These are phyloP conservation scores for Actinomucor elegans DNA, from an alignment of 371 early-diverging fungal genomes.

Conservation along the genomic window DNA sequence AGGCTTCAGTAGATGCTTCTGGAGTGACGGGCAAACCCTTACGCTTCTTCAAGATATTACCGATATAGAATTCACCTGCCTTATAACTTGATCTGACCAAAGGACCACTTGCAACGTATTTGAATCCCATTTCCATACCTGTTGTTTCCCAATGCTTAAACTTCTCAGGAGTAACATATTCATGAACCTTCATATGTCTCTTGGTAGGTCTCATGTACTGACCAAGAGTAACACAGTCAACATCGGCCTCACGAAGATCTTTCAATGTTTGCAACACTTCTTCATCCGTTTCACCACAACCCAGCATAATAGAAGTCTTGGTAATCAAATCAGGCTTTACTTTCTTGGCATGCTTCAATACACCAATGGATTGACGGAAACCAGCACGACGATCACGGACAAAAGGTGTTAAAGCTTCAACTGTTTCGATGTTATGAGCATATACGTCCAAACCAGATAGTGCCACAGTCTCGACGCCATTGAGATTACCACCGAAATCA, in stretches of 20 bases:
- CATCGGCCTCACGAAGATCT: constrained; percentile 80
- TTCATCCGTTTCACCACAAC: constrained; percentile 94
- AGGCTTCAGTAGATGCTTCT: background rate
- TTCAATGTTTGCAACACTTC: constrained; percentile 89
- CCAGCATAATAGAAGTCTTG: constrained; percentile 97
- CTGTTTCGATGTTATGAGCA: constrained; percentile 98
- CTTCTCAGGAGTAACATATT: constrained; percentile 92
- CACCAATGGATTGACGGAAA: constrained; percentile 90
- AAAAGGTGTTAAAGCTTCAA: constrained; percentile 85
- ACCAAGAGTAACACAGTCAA: constrained; percentile 97
- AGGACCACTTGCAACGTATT: constrained; percentile 95
- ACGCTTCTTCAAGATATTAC: constrained; percentile 75
- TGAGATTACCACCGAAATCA: constrained; percentile 87
- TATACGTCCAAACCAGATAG: constrained; percentile 93
- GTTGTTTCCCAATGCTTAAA: constrained; percentile 89
- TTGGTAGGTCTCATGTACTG: constrained; percentile 99
- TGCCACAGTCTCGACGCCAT: constrained; percentile 81
- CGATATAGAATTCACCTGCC: constrained; percentile 97
- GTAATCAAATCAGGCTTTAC: constrained; percentile 81
- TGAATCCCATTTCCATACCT: constrained; percentile 89
- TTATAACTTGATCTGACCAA: constrained; percentile 95
- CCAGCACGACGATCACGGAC: constrained; percentile 95
- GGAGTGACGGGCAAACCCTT: constrained; percentile 36
- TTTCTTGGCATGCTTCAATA: constrained; percentile 87
- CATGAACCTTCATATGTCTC: constrained; percentile 96